Conservation (phyloP, 169 alveolate species). For the Theileria annulata region DNA sequence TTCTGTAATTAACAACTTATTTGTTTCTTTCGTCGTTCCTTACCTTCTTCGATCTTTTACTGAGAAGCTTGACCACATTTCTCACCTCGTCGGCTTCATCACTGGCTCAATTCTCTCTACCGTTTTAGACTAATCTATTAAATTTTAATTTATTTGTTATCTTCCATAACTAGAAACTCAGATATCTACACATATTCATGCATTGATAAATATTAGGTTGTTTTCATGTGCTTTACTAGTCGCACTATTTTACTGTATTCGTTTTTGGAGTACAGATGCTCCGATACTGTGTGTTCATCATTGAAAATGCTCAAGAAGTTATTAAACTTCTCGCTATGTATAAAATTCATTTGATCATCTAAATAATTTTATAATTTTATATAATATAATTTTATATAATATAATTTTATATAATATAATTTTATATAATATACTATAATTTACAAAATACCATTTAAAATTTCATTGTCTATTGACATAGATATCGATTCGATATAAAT, state of each 20-base stretch:
- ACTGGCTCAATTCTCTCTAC: slow-evolving; percentile 37
- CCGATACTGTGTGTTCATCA: not conserved
- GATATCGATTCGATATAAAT: not conserved
- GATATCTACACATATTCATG: not conserved
- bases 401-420: too few species aligned
- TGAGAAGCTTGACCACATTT: slow-evolving; percentile 47
- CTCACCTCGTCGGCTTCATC: slow-evolving; percentile 63
- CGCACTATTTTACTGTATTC: not conserved
- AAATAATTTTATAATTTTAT: too few species aligned
- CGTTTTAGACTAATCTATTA: slow-evolving; percentile 7
- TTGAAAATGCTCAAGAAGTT: slow-evolving; percentile 10
- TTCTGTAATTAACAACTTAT: slow-evolving; percentile 17
- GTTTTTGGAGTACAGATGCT: not conserved
- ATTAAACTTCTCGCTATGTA: not conserved
- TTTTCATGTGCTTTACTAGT: not conserved
- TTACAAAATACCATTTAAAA: slow-evolving; percentile 7
- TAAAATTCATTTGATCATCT: not conserved
- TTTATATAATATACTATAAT: too few species aligned
- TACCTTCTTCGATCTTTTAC: slow-evolving; percentile 26
- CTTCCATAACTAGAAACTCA: too few species aligned
- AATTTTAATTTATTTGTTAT: too few species aligned
- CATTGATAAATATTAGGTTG: not conserved
- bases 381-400: too few species aligned
- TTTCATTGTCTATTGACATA: not conserved
- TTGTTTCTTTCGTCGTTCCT: slow-evolving; percentile 24